A percentile compares a stretch with the other conserved stretches of the same genome.
Evolutionary conservation across 2,329 filamentous ascomycete genomes (phyloP).

Genomic region (Diaporthe nobilis): DNA sequence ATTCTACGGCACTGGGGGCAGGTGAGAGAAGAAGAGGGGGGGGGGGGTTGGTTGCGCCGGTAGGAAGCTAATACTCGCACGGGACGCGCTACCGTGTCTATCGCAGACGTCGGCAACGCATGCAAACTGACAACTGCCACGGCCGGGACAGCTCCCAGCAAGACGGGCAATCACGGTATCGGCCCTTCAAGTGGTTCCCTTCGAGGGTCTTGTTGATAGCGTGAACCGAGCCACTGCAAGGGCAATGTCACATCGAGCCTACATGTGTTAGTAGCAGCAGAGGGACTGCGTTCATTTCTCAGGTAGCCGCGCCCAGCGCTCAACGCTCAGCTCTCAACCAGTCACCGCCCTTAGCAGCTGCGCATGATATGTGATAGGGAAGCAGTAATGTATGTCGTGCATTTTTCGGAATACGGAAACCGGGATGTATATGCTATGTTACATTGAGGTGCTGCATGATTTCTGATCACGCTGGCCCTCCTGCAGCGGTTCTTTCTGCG

Average conservation of each 20-base stretch:
- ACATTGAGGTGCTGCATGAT: slow-evolving; percentile 27
- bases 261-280: neutral
- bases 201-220: slow-evolving; percentile 1
- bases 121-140: slow-evolving; percentile 5
- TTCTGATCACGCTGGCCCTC: slow-evolving; percentile 26
- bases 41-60: neutral
- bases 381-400: slow-evolving; percentile 33
- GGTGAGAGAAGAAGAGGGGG: no score
- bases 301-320: slow-evolving; percentile 25
- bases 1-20: neutral
- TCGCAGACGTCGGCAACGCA: slow-evolving; percentile 7
- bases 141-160: neutral
- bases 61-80: slow-evolving; percentile 3
- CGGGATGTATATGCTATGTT: slow-evolving; percentile 26
- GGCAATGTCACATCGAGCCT: slow-evolving; percentile 30
- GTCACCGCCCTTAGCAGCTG: slow-evolving; percentile 2
- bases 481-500: neutral
- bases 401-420: slow-evolving; percentile 29
- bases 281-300: slow-evolving; percentile 5
- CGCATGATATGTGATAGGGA: slow-evolving; percentile 11
- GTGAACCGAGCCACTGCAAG: slow-evolving; percentile 31
- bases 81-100: slow-evolving; percentile 9
- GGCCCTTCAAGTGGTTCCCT: neutral
- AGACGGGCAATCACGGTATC: neutral
- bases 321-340: slow-evolving; percentile 1